phyloP scores from a whole-genome alignment of 345 rosid genomes.

The Nasturtium officinale region DNA sequence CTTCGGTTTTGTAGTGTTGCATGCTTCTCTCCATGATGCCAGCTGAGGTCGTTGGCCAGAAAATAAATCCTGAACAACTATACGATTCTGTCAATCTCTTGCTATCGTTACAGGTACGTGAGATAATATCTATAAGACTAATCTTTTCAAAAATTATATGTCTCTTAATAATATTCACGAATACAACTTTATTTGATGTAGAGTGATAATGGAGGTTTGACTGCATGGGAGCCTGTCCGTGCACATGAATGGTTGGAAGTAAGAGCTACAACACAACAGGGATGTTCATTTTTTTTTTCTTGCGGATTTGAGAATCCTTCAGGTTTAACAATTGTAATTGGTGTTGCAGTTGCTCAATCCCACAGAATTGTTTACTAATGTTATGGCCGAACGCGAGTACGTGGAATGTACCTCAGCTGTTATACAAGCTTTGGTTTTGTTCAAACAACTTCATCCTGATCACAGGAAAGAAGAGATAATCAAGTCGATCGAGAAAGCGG shows the following conservation, averaged over 20 bases:
- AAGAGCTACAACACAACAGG: slow-evolving; percentile 27
- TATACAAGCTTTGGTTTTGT: slow-evolving; percentile 47
- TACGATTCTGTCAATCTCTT: slow-evolving; percentile 61
- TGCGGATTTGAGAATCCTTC: background rate
- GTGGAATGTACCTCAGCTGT: slow-evolving; percentile 61
- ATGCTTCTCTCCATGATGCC: slow-evolving; percentile 69
- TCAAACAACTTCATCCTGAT: slow-evolving; percentile 46
- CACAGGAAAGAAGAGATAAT: slow-evolving; percentile 49
- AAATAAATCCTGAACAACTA: slow-evolving; percentile 47
- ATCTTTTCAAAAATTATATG: background rate
- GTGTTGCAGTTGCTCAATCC: slow-evolving; percentile 54
- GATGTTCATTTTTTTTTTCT: no score
- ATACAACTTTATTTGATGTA: slow-evolving; percentile 25
- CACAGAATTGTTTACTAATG: slow-evolving; percentile 47
- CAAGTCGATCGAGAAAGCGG: slow-evolving; percentile 35
- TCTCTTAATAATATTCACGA: background rate
- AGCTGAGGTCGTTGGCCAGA: slow-evolving; percentile 62
- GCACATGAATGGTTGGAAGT: slow-evolving; percentile 58
- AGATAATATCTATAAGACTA: background rate
- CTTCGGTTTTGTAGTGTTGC: slow-evolving; percentile 52
- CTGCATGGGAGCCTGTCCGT: slow-evolving; percentile 47
- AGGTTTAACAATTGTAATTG: background rate
- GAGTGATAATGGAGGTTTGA: slow-evolving; percentile 58
- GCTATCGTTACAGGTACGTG: slow-evolving; percentile 62
- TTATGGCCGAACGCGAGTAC: slow-evolving; percentile 46